phyloP scores from a whole-genome alignment of 192 early-diverging fungal species.

The Endogone sp. region DNA sequence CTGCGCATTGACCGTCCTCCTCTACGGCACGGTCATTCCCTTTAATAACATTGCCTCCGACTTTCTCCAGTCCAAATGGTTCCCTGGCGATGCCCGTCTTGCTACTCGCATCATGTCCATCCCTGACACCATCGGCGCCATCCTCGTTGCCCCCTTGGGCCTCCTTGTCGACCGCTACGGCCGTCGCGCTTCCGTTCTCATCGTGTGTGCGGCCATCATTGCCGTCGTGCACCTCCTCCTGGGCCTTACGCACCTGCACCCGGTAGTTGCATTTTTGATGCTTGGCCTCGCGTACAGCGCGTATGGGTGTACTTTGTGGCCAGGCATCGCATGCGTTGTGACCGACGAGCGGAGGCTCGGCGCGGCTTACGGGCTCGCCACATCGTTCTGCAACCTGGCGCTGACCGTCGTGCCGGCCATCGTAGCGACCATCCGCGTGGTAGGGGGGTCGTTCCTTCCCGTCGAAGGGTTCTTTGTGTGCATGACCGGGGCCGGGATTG shows the following conservation, averaged over 20 bases:
- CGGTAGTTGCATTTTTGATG: constrained; percentile 42
- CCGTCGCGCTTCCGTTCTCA: constrained; percentile 39
- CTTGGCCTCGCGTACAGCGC: constrained; percentile 53
- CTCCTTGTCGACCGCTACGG: constrained; percentile 51
- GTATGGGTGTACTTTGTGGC: constrained; percentile 60
- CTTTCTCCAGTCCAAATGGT: constrained; percentile 67
- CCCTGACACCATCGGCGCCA: constrained; percentile 56
- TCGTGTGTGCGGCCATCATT: constrained; percentile 39
- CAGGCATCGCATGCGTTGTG: constrained; percentile 59
- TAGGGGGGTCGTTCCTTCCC: constrained; percentile 12
- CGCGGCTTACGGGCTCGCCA: constrained; percentile 58
- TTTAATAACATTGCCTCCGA: constrained; percentile 62
- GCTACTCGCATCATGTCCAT: constrained; percentile 36
- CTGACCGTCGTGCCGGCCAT: constrained; percentile 54
- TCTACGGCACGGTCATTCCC: constrained; percentile 41
- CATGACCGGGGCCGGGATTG: constrained; percentile 13
- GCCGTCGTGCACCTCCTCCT: constrained; percentile 43
- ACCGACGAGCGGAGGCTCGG: constrained; percentile 50
- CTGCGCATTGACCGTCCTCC: neutral
- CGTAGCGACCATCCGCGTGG: constrained; percentile 48
- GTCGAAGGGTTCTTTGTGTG: constrained; percentile 26
- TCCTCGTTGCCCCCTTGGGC: constrained; percentile 54
- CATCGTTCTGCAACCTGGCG: constrained; percentile 53
- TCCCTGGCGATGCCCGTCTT: constrained; percentile 4
- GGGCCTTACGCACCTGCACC: constrained; percentile 39